A percentile compares a stretch with the other conserved stretches of the same genome.
Evolutionary conservation across 352 stramenopile genomes (phyloP).

Genomic region (Phytophthora pseudosyringae): DNA sequence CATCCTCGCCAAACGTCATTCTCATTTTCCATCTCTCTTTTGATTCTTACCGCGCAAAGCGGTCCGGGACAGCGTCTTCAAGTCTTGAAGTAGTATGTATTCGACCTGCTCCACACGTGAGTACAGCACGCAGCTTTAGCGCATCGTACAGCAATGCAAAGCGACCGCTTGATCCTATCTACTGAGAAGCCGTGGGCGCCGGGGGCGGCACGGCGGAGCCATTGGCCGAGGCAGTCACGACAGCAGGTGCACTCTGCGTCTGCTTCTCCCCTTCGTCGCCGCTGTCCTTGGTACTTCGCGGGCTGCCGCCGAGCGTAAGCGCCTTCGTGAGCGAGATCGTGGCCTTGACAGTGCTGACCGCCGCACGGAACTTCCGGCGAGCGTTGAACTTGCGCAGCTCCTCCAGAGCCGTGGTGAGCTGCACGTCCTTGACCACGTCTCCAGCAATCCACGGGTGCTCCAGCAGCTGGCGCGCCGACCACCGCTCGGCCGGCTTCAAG

Average conservation of each 20-base stretch:
- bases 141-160: slow-evolving; percentile 15
- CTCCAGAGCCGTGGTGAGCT: slow-evolving; percentile 86
- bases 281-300: slow-evolving; percentile 37
- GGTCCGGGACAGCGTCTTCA: slow-evolving; percentile 24
- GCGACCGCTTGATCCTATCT: slow-evolving; percentile 29
- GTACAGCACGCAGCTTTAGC: slow-evolving; percentile 5
- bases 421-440: slow-evolving; percentile 64
- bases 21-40: slow-evolving; percentile 21
- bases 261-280: slow-evolving; percentile 34
- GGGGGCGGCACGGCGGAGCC: slow-evolving; percentile 23
- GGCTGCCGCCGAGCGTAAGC: slow-evolving; percentile 47
- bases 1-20: slow-evolving; percentile 2
- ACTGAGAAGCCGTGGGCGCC: slow-evolving; percentile 34
- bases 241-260: slow-evolving; percentile 12
- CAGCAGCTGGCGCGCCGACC: slow-evolving; percentile 73
- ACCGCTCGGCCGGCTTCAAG: slow-evolving; percentile 82
- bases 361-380: slow-evolving; percentile 94
- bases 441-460: slow-evolving; percentile 92
- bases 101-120: slow-evolving; percentile 19
- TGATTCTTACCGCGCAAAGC: slow-evolving; percentile 27
- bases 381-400: slow-evolving; percentile 94
- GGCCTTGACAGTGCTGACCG: slow-evolving; percentile 90
- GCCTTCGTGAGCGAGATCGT: slow-evolving; percentile 82
- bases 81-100: slow-evolving; percentile 38
- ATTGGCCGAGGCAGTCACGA: background rate